phyloP scores from a whole-genome alignment of 441 rosid species.

The Pelargonium cotyledonis region DNA sequence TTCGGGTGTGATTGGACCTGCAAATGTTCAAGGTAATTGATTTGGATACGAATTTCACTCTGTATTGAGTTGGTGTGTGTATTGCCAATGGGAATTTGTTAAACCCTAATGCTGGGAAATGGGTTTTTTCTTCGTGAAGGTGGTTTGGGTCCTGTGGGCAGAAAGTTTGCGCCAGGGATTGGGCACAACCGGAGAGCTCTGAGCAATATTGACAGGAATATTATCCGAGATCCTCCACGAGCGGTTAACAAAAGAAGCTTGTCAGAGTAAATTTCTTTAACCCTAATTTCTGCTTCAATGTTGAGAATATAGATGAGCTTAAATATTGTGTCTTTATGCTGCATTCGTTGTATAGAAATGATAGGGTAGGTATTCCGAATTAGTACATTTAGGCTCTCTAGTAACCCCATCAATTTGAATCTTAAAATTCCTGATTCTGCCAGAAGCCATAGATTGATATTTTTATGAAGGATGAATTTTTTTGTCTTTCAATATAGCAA shows the following conservation, averaged over 20 bases:
- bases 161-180: conserved; percentile 42
- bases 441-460: neutral
- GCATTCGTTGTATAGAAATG: neutral
- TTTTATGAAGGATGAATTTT: neutral
- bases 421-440: neutral
- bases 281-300: conserved; percentile 5
- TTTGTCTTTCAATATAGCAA: neutral
- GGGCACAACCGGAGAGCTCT: conserved; percentile 63
- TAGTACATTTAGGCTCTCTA: neutral
- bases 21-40: conserved; percentile 40
- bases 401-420: neutral
- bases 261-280: conserved; percentile 44
- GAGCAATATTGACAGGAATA: conserved; percentile 56
- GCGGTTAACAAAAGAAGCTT: conserved; percentile 60
- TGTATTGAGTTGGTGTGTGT: neutral
- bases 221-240: conserved; percentile 52
- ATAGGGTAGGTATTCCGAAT: neutral
- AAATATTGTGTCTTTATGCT: neutral
- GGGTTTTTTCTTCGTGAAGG: conserved; percentile 25
- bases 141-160: conserved; percentile 40
- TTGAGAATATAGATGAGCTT: neutral
- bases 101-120: conserved; percentile 16
- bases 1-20: conserved; percentile 47
- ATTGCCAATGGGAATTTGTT: conserved; percentile 5
- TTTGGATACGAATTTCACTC: neutral